Evolutionary conservation across 345 rosid genomes (phyloP), one percentile per base, ranked within the genome.

Genomic region (Salix exigua): DNA sequence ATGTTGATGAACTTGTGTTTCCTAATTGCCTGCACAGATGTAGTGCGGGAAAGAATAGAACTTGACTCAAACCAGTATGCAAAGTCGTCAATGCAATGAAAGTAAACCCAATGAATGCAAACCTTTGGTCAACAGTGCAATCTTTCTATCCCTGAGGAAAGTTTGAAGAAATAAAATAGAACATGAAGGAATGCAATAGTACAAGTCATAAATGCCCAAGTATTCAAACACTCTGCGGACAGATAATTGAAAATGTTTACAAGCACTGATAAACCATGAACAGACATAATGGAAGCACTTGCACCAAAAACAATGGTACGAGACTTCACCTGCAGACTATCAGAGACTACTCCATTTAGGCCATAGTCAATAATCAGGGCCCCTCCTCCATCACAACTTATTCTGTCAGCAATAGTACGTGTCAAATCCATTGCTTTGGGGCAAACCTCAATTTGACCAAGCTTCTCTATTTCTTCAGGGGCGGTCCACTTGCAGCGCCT

Each of bases 331-430:
- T 96, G 99, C 80, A 93, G 91, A 82, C 97, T 93, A 75, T 96
- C 98, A 28, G 97, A 91, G 77, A 93, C 85, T 26, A 93, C 79
- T 70, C 86, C 93, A 84, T 93, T 77, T 80, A 77, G 82, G 77
- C 99, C 98, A 79, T 92, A 93, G 82, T 96, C 98, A 72, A 96
- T 92, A 82, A 96, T 91, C 48, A 96, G 92, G 72, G 97, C 98
- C 67, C 98, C 97, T 42, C 99, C 98, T 72, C 97, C 95, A 82
- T 90, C 94, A 70, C 88, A 79, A 48, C 97, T 82, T 84, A 92
- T 87, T 86, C 90, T 90, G 86, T 91, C 78, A 19, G 99, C 90
- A 66, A 96, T 90, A 83, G 86, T 75, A 82, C 80, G 75, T 26
- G 99, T 91, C 79, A 93, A 84, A 84, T 93, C 98, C 86, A 96